These are phyloP conservation scores for Abrus pulchellus DNA, from an alignment of 306 rosid species.

Conservation along the genomic window DNA sequence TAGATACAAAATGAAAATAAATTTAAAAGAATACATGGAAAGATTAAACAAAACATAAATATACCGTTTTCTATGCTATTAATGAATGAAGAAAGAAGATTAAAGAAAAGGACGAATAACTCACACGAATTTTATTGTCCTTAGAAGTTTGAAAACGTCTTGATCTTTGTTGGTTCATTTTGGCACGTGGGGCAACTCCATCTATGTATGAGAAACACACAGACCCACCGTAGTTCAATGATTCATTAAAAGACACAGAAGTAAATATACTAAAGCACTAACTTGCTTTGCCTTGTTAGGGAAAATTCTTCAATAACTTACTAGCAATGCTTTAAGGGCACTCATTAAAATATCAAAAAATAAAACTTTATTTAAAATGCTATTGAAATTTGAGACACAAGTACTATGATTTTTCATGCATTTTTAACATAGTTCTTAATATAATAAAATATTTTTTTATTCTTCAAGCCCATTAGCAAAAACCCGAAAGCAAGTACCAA, in stretches of 20 bases:
- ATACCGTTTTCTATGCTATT: neutral
- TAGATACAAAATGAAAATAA: neutral
- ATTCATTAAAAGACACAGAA: neutral
- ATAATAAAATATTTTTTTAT: too few relatives aligned
- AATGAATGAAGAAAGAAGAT: neutral
- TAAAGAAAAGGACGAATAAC: neutral
- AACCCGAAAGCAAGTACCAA: neutral
- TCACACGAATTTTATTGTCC: conserved; percentile 50
- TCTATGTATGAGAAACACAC: conserved; percentile 51
- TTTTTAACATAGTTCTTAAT: too few relatives aligned
- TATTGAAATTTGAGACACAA: too few relatives aligned
- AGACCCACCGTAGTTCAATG: neutral
- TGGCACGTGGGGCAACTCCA: conserved; percentile 76
- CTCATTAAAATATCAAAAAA: too few relatives aligned
- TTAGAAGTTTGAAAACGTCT: conserved; percentile 57
- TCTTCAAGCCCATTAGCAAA: too few relatives aligned
- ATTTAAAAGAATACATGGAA: neutral
- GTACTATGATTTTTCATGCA: too few relatives aligned
- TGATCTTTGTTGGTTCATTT: conserved; percentile 71
- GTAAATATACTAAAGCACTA: neutral
- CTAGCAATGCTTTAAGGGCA: too few relatives aligned
- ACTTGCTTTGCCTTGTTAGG: neutral
- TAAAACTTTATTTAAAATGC: too few relatives aligned
- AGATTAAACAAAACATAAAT: neutral
- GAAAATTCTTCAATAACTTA: neutral